These are phyloP conservation scores for Suhomyces bribrorum DNA, from an alignment of 1,139 yeast genomes.

Conservation along the genomic window DNA sequence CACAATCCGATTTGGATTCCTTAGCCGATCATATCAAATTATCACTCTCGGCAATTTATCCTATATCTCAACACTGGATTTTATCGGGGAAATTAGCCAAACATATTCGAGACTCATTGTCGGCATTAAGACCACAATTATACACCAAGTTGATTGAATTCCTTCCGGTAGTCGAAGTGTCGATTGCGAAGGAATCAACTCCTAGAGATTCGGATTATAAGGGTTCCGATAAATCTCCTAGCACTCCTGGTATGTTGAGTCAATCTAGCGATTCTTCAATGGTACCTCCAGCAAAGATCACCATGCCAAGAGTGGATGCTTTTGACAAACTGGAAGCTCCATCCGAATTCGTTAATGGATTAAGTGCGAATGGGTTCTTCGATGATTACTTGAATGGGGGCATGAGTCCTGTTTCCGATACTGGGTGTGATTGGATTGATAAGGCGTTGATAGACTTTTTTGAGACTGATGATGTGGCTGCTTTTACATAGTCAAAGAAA, in stretches of 20 bases:
- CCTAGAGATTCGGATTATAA: neutral
- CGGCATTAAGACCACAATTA: constrained; percentile 30
- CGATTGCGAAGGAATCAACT: constrained; percentile 3
- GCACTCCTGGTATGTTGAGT: neutral
- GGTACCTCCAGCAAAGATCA: neutral
- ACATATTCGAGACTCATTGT: constrained; percentile 44
- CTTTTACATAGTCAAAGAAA: neutral
- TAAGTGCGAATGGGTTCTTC: constrained; percentile 7
- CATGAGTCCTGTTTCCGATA: constrained; percentile 44
- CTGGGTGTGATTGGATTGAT: constrained; percentile 58
- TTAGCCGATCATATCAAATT: constrained; percentile 50
- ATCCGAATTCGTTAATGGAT: constrained; percentile 1
- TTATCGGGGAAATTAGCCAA: constrained; percentile 47
- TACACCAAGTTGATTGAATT: constrained; percentile 24
- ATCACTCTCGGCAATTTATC: constrained; percentile 47
- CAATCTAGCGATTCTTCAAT: neutral
- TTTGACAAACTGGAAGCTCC: constrained; percentile 1
- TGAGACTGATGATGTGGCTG: constrained; percentile 14
- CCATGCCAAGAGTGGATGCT: neutral
- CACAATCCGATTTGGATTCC: constrained; percentile 36
- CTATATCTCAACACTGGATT: constrained; percentile 50
- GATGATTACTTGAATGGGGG: constrained; percentile 6
- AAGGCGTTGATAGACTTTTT: constrained; percentile 29
- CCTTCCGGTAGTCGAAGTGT: constrained; percentile 17
- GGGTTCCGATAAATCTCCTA: neutral